A percentile compares a stretch with the other conserved stretches of the same genome.
These are phyloP conservation scores for Talaromyces sp. DNA, from an alignment of 2,329 filamentous ascomycete genomes.

Conservation along the genomic window DNA sequence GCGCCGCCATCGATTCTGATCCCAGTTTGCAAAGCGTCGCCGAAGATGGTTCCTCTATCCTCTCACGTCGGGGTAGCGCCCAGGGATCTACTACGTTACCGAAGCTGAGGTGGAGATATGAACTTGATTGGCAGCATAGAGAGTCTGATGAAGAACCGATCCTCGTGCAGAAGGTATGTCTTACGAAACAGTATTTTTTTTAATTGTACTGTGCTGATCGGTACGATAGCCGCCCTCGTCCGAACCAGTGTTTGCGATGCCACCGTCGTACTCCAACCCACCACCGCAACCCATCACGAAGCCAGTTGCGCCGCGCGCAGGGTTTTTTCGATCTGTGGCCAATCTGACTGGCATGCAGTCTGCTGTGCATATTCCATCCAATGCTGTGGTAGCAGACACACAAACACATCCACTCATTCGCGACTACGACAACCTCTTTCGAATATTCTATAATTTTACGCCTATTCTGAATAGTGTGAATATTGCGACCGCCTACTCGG, in stretches of 20 bases:
- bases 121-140: slow-evolving; percentile 70
- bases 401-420: slow-evolving; percentile 69
- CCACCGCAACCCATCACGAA: slow-evolving; percentile 60
- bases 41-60: slow-evolving; percentile 36
- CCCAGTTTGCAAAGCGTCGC: slow-evolving; percentile 34
- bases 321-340: slow-evolving; percentile 84
- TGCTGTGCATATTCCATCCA: slow-evolving; percentile 48
- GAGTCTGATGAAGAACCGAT: slow-evolving; percentile 76
- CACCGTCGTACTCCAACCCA: slow-evolving; percentile 40
- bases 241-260: slow-evolving; percentile 53
- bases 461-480: slow-evolving; percentile 78
- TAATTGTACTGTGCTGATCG: neutral
- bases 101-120: slow-evolving; percentile 75
- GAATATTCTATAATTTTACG: slow-evolving; percentile 91
- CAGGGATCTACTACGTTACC: slow-evolving; percentile 36
- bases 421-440: slow-evolving; percentile 93
- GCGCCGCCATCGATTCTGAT: slow-evolving; percentile 47
- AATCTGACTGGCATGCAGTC: slow-evolving; percentile 62
- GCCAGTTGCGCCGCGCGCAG: slow-evolving; percentile 57
- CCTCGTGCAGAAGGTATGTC: slow-evolving; percentile 73
- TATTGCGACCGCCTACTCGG: slow-evolving; percentile 86
- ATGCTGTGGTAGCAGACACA: slow-evolving; percentile 54
- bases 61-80: slow-evolving; percentile 36
- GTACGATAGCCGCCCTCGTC: slow-evolving; percentile 32
- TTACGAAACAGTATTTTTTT: neutral